Percentiles rank a stretch among this genome's conserved stretches.
These are phyloP conservation scores for Uronychia binucleata DNA, from an alignment of 73 alveolate species.

Conservation along the genomic window DNA sequence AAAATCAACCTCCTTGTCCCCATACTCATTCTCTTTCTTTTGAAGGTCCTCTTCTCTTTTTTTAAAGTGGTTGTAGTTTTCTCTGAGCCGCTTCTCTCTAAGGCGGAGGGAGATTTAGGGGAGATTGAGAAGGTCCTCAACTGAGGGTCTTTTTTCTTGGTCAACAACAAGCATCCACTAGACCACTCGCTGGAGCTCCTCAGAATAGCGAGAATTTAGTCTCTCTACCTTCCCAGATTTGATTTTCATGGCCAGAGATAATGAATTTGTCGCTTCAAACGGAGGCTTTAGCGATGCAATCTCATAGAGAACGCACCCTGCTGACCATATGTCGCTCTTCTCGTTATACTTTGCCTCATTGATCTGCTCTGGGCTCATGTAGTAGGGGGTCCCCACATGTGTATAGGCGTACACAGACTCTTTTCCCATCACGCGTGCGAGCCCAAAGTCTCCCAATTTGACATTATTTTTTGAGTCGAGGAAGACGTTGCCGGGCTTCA, in stretches of 20 bases:
- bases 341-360: constrained; percentile 90
- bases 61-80: constrained; percentile 44
- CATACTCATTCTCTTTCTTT: constrained; percentile 75
- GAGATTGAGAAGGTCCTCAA: constrained; percentile 71
- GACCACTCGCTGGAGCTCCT: constrained; percentile 75
- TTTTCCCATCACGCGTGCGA: constrained; percentile 78
- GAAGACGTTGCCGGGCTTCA: constrained; percentile 95
- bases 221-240: constrained; percentile 91
- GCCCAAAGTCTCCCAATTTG: constrained; percentile 97
- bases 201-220: constrained; percentile 75
- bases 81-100: constrained; percentile 80
- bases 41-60: constrained; percentile 63
- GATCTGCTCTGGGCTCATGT: constrained; percentile 95
- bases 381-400: constrained; percentile 97
- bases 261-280: constrained; percentile 91
- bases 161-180: constrained; percentile 76
- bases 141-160: constrained; percentile 84
- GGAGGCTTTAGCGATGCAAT: constrained; percentile 90
- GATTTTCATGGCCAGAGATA: constrained; percentile 87
- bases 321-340: constrained; percentile 93
- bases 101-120: constrained; percentile 78
- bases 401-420: constrained; percentile 93
- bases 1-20: constrained; percentile 51
- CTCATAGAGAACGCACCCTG: constrained; percentile 94
- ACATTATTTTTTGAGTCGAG: constrained; percentile 87